Conservation (phyloP, 2,329 filamentous ascomycete species). For the Cordyceps farinosa region DNA sequence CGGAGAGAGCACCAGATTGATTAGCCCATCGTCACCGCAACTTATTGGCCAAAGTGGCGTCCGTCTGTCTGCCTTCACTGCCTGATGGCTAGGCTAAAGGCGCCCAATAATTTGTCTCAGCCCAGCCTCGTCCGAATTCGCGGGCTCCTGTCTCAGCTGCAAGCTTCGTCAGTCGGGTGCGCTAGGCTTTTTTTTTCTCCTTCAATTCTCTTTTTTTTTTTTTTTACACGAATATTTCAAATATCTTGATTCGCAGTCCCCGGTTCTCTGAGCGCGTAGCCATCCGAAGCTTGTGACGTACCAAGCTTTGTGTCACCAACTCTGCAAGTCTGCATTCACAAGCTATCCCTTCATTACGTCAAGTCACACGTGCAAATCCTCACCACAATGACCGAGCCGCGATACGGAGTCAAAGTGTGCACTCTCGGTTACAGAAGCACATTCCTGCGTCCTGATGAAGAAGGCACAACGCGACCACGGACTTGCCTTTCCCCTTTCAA, state of each 20-base stretch:
- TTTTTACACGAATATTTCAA: background rate
- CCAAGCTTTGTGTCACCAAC: too few relatives aligned
- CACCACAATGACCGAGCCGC: background rate
- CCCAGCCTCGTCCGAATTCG: conserved; percentile 2
- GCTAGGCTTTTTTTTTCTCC: background rate
- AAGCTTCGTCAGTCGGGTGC: background rate
- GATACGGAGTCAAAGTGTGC: background rate
- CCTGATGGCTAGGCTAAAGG: background rate
- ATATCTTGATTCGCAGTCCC: background rate
- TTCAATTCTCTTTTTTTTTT: background rate
- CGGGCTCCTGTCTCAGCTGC: background rate
- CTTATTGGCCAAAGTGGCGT: background rate
- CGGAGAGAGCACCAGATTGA: conserved; percentile 1
- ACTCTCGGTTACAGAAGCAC: background rate
- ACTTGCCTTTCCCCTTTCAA: background rate
- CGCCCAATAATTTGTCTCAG: conserved; percentile 12
- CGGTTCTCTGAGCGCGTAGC: too few relatives aligned
- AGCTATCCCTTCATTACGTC: too few relatives aligned
- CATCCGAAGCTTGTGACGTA: too few relatives aligned
- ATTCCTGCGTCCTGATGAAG: background rate
- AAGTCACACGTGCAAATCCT: background rate
- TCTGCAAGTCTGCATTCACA: too few relatives aligned
- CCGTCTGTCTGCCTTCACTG: background rate
- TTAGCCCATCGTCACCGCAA: background rate
- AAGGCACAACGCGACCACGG: background rate